Evolutionary conservation across 2,329 filamentous ascomycete species (phyloP), one percentile per base, ranked within the genome.

Genomic region (Cylindrodendrum hubeiense): DNA sequence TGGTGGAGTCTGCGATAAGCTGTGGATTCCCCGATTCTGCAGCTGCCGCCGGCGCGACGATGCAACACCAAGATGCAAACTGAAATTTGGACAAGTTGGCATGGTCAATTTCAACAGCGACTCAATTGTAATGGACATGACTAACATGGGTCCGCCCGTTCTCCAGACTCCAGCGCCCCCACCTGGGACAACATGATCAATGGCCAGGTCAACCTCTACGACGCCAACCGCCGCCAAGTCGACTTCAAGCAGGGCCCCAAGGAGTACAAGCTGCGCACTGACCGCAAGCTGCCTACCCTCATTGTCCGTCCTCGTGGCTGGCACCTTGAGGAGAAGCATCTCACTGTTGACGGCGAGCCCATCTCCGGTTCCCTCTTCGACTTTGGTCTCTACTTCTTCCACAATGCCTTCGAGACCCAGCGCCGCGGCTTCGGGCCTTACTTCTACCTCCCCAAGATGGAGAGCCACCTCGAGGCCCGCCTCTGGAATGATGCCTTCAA

Each of bases 141-240:
- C 65, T 69, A 63, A 73, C 58, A 61, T 53, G 53, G 21, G 58
- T 43, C 52, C 54, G 46, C 52, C 19, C 30, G 15, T 19, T 15
- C 17, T 26, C 33, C 75, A 97, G 95, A 98, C 81, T 97, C 96
- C 7, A 96, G 88, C 77, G 95, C 96, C 24, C 96, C 96, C 24
- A 98, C 96, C 46, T 99, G 96, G 96, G 94, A 97, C 72, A 98
- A 98, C 85, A 98, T 98, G 95, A 91, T 98, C 85, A 97, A 96
- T 74, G 96, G 96, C 69, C 96, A 99, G 83, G 91, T 98, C 72
- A 99, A 98, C 85, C 89, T 99, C 63, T 97, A 98, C 85, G 96
- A 98, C 76, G 96, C 95, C 72, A 94, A 97, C 78, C 93, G 96
- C 76, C 91, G 90, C 74, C 93, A 98, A 83, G 90, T 98, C 74